Percentiles rank a stretch among this genome's conserved stretches.
phyloP scores from a whole-genome alignment of 140 eudicot genomes.

The Artemisia princeps region DNA sequence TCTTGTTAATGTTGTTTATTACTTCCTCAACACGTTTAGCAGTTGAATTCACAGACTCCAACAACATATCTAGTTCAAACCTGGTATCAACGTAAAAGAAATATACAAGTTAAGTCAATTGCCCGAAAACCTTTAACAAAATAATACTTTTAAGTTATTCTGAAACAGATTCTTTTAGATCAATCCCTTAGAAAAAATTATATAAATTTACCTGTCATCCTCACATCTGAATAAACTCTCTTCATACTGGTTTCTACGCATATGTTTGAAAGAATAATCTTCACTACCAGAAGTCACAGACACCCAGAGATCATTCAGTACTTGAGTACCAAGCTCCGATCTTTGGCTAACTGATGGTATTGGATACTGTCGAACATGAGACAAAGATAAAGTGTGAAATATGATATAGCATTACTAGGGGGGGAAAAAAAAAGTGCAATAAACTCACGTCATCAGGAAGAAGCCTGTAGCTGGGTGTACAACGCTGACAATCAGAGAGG shows the following conservation, averaged over 20 bases:
- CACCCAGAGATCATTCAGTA: conserved; percentile 89
- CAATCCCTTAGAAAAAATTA: not conserved
- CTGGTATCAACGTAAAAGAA: conserved; percentile 25
- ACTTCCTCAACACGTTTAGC: conserved; percentile 75
- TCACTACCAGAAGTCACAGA: conserved; percentile 99
- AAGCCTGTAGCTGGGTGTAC: conserved; percentile 96
- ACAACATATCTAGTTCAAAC: conserved; percentile 91
- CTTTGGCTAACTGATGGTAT: conserved; percentile 82
- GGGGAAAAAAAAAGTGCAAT: too few relatives aligned
- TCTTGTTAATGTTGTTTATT: conserved; percentile 49
- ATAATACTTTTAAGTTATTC: too few relatives aligned
- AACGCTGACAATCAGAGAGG: conserved; percentile 79
- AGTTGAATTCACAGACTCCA: conserved; percentile 91
- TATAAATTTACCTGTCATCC: conserved; percentile 75
- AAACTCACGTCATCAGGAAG: conserved; percentile 82
- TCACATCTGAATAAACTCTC: conserved; percentile 97
- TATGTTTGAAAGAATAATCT: conserved; percentile 95
- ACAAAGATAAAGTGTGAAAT: not conserved
- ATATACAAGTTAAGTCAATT: too few relatives aligned
- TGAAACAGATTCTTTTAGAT: too few relatives aligned
- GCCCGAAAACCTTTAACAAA: too few relatives aligned
- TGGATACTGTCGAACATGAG: conserved; percentile 58
- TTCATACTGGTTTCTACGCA: conserved; percentile 98
- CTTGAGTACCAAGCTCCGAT: conserved; percentile 88
- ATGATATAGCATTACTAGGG: not conserved